These are phyloP conservation scores for Suhomyces xylopsoci DNA, from an alignment of 805 yeast species.

Conservation along the genomic window DNA sequence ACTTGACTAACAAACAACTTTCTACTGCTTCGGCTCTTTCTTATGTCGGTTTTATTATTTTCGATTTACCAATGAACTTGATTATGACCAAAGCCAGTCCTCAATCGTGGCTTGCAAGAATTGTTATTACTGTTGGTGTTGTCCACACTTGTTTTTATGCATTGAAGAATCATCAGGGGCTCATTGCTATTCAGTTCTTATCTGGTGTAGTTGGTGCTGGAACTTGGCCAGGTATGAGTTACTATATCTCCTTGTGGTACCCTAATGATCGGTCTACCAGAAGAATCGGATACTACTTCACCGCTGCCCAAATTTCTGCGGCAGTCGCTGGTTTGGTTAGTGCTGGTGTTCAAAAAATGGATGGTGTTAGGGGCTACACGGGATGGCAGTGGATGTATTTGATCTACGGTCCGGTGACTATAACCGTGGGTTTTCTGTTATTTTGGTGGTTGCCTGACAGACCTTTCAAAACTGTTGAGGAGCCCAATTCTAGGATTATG, in stretches of 20 bases:
- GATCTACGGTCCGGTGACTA: constrained; percentile 69
- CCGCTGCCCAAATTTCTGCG: constrained; percentile 89
- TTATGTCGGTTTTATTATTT: constrained; percentile 78
- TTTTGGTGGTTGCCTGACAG: constrained; percentile 88
- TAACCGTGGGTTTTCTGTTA: constrained; percentile 58
- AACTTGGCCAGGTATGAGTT: constrained; percentile 88
- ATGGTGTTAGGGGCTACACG: constrained; percentile 60
- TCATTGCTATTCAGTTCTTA: constrained; percentile 68
- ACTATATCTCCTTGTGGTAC: constrained; percentile 80
- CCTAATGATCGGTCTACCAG: constrained; percentile 73
- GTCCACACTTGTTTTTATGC: constrained; percentile 74
- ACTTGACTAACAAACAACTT: constrained; percentile 52
- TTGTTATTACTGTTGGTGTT: constrained; percentile 71
- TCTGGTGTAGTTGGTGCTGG: constrained; percentile 82
- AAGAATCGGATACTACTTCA: constrained; percentile 83
- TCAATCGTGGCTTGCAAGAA: constrained; percentile 80
- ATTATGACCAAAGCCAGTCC: constrained; percentile 82
- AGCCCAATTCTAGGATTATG: constrained; percentile 13
- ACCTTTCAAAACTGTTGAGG: constrained; percentile 37
- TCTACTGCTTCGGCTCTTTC: constrained; percentile 78
- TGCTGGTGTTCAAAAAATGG: constrained; percentile 86
- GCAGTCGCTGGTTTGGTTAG: constrained; percentile 85
- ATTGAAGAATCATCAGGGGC: constrained; percentile 51
- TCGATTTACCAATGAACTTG: constrained; percentile 86
- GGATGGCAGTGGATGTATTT: constrained; percentile 90